phyloP scores from a whole-genome alignment of 306 rosid species.

The Parietaria judaica region DNA sequence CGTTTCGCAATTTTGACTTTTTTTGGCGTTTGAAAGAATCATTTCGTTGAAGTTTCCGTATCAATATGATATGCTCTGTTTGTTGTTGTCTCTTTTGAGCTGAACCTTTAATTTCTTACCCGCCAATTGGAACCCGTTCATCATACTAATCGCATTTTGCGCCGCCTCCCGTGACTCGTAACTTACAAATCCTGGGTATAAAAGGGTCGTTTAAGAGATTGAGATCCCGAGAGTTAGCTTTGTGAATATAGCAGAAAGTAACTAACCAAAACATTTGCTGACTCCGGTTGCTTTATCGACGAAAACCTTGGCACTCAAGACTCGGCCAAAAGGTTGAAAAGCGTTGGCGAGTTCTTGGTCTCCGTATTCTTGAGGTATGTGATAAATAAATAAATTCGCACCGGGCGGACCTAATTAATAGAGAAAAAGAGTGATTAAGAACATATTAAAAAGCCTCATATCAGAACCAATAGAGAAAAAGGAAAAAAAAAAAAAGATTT shows the following conservation, averaged over 20 bases:
- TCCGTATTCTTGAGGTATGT: slow-evolving; percentile 97
- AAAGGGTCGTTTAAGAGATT: slow-evolving; percentile 20
- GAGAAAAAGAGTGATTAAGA: slow-evolving; percentile 25
- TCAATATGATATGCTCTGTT: slow-evolving; percentile 80
- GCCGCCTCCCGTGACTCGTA: slow-evolving; percentile 87
- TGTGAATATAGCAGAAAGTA: slow-evolving; percentile 14
- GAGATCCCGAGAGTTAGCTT: slow-evolving; percentile 13
- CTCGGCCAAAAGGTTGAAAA: slow-evolving; percentile 85
- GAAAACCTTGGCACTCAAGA: slow-evolving; percentile 93
- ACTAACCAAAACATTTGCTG: slow-evolving; percentile 92
- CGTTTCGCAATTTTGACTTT: slow-evolving; percentile 20
- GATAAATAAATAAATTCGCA: slow-evolving; percentile 95
- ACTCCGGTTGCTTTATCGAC: slow-evolving; percentile 96
- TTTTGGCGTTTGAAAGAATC: slow-evolving; percentile 21
- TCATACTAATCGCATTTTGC: slow-evolving; percentile 68
- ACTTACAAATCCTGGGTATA: slow-evolving; percentile 87
- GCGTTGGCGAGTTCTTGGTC: slow-evolving; percentile 82
- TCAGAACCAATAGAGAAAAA: neutral
- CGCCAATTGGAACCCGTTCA: slow-evolving; percentile 90
- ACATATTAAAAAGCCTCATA: slow-evolving; percentile 15
- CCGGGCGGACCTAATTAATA: slow-evolving; percentile 82
- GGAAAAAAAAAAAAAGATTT: neutral
- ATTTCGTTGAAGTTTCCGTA: slow-evolving; percentile 29
- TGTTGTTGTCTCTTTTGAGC: slow-evolving; percentile 95
- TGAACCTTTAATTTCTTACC: slow-evolving; percentile 96